Evolutionary conservation across 192 early-diverging fungal genomes (phyloP), one percentile per base, ranked within the genome.

Genomic region (Hyaloraphidium curvatum): DNA sequence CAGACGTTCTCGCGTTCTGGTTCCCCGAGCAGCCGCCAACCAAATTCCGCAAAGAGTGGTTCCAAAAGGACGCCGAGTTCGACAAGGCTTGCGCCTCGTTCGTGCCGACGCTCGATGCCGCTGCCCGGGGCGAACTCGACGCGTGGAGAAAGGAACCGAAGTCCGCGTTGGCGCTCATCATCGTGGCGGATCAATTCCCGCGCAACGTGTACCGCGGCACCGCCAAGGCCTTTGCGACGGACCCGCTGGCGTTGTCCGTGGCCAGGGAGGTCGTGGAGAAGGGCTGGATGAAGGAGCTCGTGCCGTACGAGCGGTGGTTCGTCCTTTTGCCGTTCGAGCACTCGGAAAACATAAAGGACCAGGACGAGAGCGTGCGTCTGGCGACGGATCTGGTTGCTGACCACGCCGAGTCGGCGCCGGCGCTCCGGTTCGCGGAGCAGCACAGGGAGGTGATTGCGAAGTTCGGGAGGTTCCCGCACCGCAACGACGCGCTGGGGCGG

Each of bases 311-410:
- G 55, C 60, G 67, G 14, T 61, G 60, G 19, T 69, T 75, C n/a
- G n/a, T n/a, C n/a, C n/a, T n/a, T n/a, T 37, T 69, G 70, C 78
- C 78, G 25, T 55, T 80, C 37, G 72, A 73, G 65, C 78, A 80
- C 53, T 77, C 78, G 0, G 78, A 80, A 56, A 64, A 70, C 23
- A 39, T 68, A 7, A 62, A 71, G 56, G 74, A 77, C 31, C 78
- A 80, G 65, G 70, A 69, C 21, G 40, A 61, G 28, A 67, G 72
- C 31, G 67, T 80, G 21, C 57, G 63, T 28, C 53, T 71, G 61
- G 69, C 67, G 54, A 57, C 53, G 2, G 65, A 66, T 62, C 57
- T 62, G 60, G n/a, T n/a, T n/a, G n/a, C n/a, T n/a, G n/a, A n/a
- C n/a, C n/a, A n/a, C n/a, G 68, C 40, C 29, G 68, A 56, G 33